Evolutionary conservation across 2,329 filamentous ascomycete genomes (phyloP).

Genomic region (Juglanconis oblonga): DNA sequence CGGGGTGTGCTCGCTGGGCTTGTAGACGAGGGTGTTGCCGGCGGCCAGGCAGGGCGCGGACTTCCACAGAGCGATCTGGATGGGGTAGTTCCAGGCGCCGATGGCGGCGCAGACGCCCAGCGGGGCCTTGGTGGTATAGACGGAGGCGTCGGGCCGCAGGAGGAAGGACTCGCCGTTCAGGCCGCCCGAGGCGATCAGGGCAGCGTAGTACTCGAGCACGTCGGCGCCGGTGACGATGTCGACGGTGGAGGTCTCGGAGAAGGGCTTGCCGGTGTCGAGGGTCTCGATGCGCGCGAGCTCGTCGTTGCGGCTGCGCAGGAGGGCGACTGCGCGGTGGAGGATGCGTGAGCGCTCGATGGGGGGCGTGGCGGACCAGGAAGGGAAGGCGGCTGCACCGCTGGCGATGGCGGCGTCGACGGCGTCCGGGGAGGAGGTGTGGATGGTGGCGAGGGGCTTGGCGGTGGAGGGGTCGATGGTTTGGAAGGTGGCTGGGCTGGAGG

Average conservation of each 20-base stretch:
- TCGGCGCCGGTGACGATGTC: conserved; percentile 82
- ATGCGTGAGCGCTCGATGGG: conserved; percentile 73
- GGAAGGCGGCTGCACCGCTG: conserved; percentile 70
- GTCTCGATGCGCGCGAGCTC: conserved; percentile 77
- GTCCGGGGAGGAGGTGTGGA: conserved; percentile 64
- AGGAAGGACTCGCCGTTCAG: conserved; percentile 77
- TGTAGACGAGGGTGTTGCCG: conserved; percentile 89
- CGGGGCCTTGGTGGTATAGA: conserved; percentile 79
- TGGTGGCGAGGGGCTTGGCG: conserved; percentile 63
- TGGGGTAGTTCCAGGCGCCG: conserved; percentile 89
- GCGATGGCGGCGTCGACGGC: conserved; percentile 71
- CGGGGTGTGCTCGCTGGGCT: conserved; percentile 83
- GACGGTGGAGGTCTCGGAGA: conserved; percentile 78
- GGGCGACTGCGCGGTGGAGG: conserved; percentile 69
- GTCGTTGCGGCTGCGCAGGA: conserved; percentile 76
- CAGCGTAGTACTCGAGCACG: conserved; percentile 83
- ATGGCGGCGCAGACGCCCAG: conserved; percentile 84
- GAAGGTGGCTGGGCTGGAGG: conserved; percentile 61
- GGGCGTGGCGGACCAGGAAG: conserved; percentile 72
- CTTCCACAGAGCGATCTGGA: conserved; percentile 89
- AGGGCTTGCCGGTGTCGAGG: conserved; percentile 82
- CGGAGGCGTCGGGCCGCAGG: conserved; percentile 72
- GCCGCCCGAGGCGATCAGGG: conserved; percentile 72
- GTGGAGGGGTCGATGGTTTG: conserved; percentile 73
- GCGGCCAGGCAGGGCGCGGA: conserved; percentile 81